phyloP scores from a whole-genome alignment of 2,329 filamentous ascomycete genomes.

The Blastomyces gilchristii region DNA sequence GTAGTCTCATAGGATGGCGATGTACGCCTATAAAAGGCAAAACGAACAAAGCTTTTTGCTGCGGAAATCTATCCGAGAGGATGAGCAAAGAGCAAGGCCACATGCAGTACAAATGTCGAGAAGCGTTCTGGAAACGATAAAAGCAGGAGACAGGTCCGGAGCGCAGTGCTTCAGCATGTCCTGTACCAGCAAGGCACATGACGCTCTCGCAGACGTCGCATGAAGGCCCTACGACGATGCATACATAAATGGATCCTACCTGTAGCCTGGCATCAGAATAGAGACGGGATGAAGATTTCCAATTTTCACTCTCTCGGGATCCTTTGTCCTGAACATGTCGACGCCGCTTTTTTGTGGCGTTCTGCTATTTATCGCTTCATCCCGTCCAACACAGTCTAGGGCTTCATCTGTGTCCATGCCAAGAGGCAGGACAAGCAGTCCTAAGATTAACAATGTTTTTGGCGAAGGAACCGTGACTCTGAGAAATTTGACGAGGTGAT shows the following conservation, averaged over 20 bases:
- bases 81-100: not conserved
- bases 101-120: not conserved
- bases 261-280: not conserved
- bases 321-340: not conserved
- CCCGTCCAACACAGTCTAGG: not conserved
- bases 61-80: not conserved
- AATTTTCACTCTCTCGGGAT: not conserved
- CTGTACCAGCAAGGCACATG: not conserved
- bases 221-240: not conserved
- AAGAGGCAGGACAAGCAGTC: not conserved
- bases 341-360: not conserved
- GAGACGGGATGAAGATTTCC: not conserved
- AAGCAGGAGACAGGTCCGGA: no score
- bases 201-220: not conserved
- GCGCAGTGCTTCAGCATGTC: not conserved
- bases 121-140: not conserved
- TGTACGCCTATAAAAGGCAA: not conserved
- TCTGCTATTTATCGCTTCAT: not conserved
- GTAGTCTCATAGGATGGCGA: not conserved
- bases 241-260: not conserved
- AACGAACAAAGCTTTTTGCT: not conserved
- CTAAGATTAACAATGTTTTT: not conserved
- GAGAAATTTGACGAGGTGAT: not conserved
- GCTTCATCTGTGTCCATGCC: not conserved
- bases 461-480: not conserved